Conservation (phyloP, 2,329 filamentous ascomycete genomes). For the Hypoxylon sp. region DNA sequence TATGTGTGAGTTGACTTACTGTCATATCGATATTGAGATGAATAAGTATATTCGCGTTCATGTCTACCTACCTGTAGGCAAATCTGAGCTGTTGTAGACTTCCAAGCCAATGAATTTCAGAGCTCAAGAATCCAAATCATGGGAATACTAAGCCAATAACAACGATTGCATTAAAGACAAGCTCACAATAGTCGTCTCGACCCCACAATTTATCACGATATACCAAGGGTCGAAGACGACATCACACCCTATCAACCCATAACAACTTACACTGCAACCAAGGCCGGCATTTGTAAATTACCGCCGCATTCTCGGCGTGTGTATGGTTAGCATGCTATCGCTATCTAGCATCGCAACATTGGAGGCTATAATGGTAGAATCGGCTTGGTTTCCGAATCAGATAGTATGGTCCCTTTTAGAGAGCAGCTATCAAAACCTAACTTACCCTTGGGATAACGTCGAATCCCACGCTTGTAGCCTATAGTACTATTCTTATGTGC, state of each 20-base stretch:
- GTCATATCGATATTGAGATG: background rate
- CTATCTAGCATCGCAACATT: conserved; percentile 40
- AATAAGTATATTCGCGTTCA: background rate
- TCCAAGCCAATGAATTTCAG: background rate
- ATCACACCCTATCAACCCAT: conserved; percentile 27
- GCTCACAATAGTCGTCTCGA: conserved; percentile 13
- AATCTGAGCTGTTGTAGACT: background rate
- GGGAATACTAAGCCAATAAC: conserved; percentile 7
- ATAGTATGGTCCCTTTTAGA: conserved; percentile 17
- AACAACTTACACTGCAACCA: conserved; percentile 18
- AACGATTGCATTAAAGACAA: conserved; percentile 15
- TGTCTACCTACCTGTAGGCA: background rate
- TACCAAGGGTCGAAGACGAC: conserved; percentile 38
- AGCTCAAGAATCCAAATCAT: background rate
- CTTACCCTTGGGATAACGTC: conserved; percentile 1
- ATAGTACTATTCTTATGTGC: conserved; percentile 12
- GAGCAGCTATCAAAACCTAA: background rate
- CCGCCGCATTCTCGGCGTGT: conserved; percentile 4
- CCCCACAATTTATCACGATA: conserved; percentile 43
- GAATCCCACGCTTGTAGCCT: conserved; percentile 3
- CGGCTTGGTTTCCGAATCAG: conserved; percentile 32
- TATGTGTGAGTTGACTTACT: background rate
- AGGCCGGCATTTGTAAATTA: conserved; percentile 22
- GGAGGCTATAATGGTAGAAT: conserved; percentile 33
- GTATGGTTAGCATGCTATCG: background rate